A percentile compares a stretch with the other conserved stretches of the same genome.
Evolutionary conservation across 306 rosid species (phyloP).

Genomic region (Begonia fuchsioides): DNA sequence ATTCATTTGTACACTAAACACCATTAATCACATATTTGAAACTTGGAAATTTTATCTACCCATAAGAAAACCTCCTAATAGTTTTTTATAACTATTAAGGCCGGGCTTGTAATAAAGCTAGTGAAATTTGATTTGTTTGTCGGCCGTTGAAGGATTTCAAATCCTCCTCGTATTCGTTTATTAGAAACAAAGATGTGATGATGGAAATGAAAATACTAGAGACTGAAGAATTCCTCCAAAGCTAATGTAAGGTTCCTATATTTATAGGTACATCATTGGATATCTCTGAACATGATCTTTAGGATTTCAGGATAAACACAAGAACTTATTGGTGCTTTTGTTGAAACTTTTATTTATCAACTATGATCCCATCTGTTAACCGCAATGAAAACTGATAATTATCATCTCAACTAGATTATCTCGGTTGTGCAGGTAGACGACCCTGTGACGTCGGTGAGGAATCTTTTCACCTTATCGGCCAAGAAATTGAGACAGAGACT

Average conservation of each 20-base stretch:
- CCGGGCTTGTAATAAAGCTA: too few species aligned
- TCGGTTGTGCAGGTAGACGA: conserved; percentile 64
- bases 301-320: too few species aligned
- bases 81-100: too few species aligned
- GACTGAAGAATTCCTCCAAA: too few species aligned
- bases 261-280: neutral
- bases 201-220: too few species aligned
- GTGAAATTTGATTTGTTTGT: too few species aligned
- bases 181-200: too few species aligned
- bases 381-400: neutral
- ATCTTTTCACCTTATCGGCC: conserved; percentile 53
- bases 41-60: too few species aligned
- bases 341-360: neutral
- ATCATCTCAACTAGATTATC: neutral
- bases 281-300: too few species aligned
- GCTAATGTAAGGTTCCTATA: neutral
- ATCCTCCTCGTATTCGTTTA: too few species aligned
- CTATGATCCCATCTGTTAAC: neutral
- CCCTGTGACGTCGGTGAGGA: conserved; percentile 61
- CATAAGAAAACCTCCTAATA: too few species aligned
- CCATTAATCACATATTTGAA: neutral
- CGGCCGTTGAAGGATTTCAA: too few species aligned
- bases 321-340: neutral
- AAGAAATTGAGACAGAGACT: conserved; percentile 41
- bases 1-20: neutral